These are phyloP conservation scores for Phytophthora agathidicida DNA, from an alignment of 352 stramenopile species.

Conservation along the genomic window DNA sequence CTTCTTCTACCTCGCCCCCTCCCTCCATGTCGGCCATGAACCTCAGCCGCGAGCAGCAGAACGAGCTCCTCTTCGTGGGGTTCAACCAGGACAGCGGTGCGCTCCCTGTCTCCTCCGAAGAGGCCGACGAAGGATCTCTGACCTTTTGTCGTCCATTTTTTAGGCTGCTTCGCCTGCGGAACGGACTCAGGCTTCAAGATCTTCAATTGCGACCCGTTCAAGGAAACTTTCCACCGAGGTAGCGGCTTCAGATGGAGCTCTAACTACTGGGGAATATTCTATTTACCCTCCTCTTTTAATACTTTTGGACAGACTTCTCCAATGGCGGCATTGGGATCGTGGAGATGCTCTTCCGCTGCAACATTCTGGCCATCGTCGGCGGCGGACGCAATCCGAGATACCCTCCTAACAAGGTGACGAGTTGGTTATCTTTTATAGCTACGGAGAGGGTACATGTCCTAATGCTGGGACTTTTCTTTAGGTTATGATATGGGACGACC, in stretches of 20 bases:
- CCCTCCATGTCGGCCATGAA: constrained; percentile 76
- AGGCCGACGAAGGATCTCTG: not conserved
- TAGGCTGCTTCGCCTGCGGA: constrained; percentile 94
- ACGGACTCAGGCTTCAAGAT: constrained; percentile 98
- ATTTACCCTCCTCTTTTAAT: not conserved
- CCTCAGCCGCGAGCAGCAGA: constrained; percentile 88
- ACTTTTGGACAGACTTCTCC: constrained; percentile 79
- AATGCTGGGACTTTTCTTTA: constrained; percentile 24
- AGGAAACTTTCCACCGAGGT: constrained; percentile 96
- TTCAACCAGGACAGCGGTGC: constrained; percentile 95
- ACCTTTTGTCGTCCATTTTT: not conserved
- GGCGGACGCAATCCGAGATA: constrained; percentile 93
- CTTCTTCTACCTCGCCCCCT: constrained; percentile 1
- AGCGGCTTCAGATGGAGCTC: too few relatives aligned
- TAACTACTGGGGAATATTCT: too few relatives aligned
- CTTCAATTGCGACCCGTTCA: constrained; percentile 98
- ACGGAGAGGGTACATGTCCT: not conserved
- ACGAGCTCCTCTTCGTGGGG: constrained; percentile 94
- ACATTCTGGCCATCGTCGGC: constrained; percentile 96
- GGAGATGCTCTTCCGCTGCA: constrained; percentile 99
- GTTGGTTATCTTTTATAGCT: not conserved
- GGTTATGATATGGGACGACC: constrained; percentile 99
- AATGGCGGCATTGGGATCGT: constrained; percentile 97
- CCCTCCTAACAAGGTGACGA: constrained; percentile 94
- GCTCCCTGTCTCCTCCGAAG: not conserved